Evolutionary conservation across 352 stramenopile species (phyloP), one percentile per base, ranked within the genome.

Genomic region (Blastocystis hominis): DNA sequence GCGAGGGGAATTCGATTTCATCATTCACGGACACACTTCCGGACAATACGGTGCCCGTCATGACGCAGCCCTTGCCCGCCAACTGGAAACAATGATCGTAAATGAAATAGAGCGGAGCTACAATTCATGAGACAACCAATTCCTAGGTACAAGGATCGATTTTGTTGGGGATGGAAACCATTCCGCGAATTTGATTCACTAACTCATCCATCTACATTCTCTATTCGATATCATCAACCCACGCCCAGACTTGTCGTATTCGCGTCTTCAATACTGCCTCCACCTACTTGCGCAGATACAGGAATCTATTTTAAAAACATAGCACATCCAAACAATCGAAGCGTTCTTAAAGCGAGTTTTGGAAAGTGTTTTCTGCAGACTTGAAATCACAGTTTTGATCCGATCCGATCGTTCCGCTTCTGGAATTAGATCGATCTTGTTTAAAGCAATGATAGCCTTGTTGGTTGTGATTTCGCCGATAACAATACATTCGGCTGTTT

Each of bases 41-140:
- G 0, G 90, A 92, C 10, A 98, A 89, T 69, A 97, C 93, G 0
- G 93, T 96, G 50, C 97, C 97, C 24, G 97, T 99, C 61, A 99
- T 89, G 38, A 99, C 95, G 17, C 96, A 98, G 34, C 97, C 96
- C 88, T 98, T 95, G 10, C 96, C 96, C 62, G 95, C 95, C 61
- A 99, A 94, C 34, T 93, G 91, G 89, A 99, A 99, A 90, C 96
- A 99, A 89, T 99, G 96, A 91, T 99, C 96, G 78, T 98, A 94
- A 47, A 93, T 92, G 86, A 97, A 96, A 86, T 94, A 95, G 72
- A 98, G 95, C 38, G 91, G 89, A n/a, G 91, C 91, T 76, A 89
- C 77, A 70, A 20, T 88, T 86, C 59, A 34, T 50, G 61, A 79
- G 24, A 15, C 30, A 42, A 64, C 17, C 0, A 56, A 30, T 30